phyloP scores from a whole-genome alignment of 345 rosid genomes.

The Lumnitzera littorea region DNA sequence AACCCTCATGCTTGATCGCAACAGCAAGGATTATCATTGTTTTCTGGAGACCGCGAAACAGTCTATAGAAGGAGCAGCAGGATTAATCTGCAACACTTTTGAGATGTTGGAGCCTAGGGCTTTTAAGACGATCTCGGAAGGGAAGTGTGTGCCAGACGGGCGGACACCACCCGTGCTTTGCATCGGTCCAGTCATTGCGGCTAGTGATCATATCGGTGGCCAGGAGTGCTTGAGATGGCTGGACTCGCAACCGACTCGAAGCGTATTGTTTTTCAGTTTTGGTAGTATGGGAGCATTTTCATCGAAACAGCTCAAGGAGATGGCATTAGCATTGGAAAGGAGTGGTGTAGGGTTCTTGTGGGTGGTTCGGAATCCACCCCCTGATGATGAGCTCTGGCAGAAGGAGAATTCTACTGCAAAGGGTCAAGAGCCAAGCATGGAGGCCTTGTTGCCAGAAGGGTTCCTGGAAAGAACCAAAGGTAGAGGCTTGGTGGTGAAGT shows the following conservation, averaged over 20 bases:
- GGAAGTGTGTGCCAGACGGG: conserved; percentile 14
- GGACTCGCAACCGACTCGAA: conserved; percentile 28
- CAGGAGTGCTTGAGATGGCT: conserved; percentile 27
- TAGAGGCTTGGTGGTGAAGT: conserved; percentile 39
- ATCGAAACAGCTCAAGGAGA: conserved; percentile 26
- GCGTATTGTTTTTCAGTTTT: conserved; percentile 34
- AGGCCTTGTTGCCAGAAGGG: not conserved
- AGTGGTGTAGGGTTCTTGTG: conserved; percentile 41
- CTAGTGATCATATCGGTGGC: not conserved
- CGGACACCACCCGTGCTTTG: conserved; percentile 20
- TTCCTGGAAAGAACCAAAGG: conserved; percentile 29
- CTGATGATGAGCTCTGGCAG: no score
- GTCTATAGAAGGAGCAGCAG: not conserved
- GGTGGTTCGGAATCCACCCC: conserved; percentile 33
- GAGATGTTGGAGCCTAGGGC: conserved; percentile 14
- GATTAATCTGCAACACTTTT: conserved; percentile 27
- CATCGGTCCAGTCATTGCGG: conserved; percentile 21
- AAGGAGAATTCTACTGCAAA: no score
- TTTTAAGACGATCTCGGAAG: conserved; percentile 13
- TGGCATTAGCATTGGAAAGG: conserved; percentile 36
- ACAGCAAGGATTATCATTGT: conserved; percentile 5
- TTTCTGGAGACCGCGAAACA: conserved; percentile 4
- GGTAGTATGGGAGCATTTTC: conserved; percentile 39
- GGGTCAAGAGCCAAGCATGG: no score
- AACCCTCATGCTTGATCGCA: conserved; percentile 10